Base-by-base conservation (phyloP, 106 monocot genomes). In the Cymbidium sinense region DNA sequence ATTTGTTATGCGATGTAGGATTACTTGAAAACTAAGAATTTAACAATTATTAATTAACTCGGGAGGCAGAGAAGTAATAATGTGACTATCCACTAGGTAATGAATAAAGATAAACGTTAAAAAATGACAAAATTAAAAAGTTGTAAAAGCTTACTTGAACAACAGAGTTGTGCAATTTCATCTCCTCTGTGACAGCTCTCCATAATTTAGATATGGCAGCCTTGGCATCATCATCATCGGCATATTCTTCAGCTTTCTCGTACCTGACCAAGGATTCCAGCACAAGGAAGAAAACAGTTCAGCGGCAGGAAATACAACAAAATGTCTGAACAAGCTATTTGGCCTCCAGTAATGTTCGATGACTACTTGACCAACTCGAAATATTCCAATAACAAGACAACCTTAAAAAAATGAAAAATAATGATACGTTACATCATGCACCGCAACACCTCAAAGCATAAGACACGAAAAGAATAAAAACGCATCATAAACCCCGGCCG, bases 201-300 rank as follows among this genome's bases (percentile, higher is more conserved):
- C 81, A 86, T 50, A 92, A 81, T 61, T 84, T 82, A 75, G 47
- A 52, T 34, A 99, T 87, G 6, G 79, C 76, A 35, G 55, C 80
- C 76, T 84, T 90, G 7, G 69, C 89, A 37, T 99, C 98, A 34
- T 94, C 98, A 76, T 99, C 98, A 44, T 99, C 98, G 5, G 98
- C 88, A 78, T 84, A 99, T 11, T 92, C 88, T 47, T 87, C 90
- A 10, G 98, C 94, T 80, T 89, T 87, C 70, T 99, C 98, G 78
- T 99, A 99, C 50, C 98, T 99, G 75, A 75, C 30, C 67, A 71
- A 71, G 37, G 37, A 71, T 71, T 71, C 37, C 37, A 71, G 20
- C 71, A 71, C 7, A 37, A 35, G 0, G 13, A 71, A 71, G 13
- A 71, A 21, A 69, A 13, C 28, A 13, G n/a, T 71, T 35, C 71